Conservation (phyloP, 2,329 filamentous ascomycete genomes). For the Ophiostoma tasmaniense region DNA sequence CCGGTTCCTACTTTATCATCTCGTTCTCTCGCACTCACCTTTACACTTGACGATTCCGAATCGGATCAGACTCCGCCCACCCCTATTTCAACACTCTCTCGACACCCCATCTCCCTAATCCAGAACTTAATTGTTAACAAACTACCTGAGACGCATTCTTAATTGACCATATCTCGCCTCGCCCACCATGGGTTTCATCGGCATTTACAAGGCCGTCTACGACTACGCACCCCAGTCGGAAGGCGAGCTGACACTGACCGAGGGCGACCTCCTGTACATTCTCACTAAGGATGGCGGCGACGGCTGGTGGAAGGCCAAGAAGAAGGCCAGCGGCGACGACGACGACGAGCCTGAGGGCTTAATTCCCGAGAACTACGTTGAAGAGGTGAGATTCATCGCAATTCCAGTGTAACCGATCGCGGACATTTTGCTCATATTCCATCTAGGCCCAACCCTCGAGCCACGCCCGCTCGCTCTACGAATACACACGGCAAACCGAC, state of each 20-base stretch:
- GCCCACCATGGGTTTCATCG: conserved; percentile 22
- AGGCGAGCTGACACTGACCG: conserved; percentile 22
- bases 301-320: conserved; percentile 96
- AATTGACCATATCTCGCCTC: neutral
- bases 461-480: conserved; percentile 87
- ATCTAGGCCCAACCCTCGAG: conserved; percentile 46
- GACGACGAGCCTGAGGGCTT: conserved; percentile 86
- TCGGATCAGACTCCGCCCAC: neutral
- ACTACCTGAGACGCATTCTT: neutral
- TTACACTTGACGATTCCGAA: neutral
- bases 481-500: conserved; percentile 94
- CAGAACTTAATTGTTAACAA: neutral
- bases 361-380: conserved; percentile 90
- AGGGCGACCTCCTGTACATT: conserved; percentile 23
- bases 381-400: conserved; percentile 57
- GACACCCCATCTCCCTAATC: neutral
- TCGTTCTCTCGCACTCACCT: neutral
- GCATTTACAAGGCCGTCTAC: conserved; percentile 23
- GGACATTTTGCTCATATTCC: neutral
- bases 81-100: neutral
- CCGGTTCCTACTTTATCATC: neutral
- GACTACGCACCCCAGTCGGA: conserved; percentile 24
- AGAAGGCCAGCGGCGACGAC: conserved; percentile 72
- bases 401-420: neutral
- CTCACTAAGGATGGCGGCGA: conserved; percentile 56